phyloP scores from a whole-genome alignment of 805 yeast species.

The Saturnispora diversa region DNA sequence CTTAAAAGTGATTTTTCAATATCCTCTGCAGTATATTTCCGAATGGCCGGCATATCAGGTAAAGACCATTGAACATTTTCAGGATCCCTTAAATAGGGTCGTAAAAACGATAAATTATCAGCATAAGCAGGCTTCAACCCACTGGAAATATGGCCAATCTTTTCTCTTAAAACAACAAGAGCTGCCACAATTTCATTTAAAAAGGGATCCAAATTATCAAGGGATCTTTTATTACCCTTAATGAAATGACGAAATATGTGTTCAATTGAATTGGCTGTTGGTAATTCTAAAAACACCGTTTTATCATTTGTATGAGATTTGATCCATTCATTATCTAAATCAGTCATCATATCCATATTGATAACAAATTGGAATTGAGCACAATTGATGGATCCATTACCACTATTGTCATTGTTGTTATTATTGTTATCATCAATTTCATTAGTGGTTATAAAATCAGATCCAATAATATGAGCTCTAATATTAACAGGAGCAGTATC shows the following conservation, averaged over 20 bases:
- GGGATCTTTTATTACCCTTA: conserved; percentile 16
- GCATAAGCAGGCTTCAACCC: conserved; percentile 69
- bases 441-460: conserved; percentile 16
- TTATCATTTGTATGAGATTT: conserved; percentile 13
- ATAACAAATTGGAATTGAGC: conserved; percentile 27
- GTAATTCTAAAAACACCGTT: conserved; percentile 49
- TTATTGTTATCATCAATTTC: conserved; percentile 1
- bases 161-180: conserved; percentile 70
- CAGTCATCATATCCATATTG: conserved; percentile 28
- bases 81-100: conserved; percentile 44
- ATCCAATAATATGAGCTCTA: conserved; percentile 36
- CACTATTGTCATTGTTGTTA: conserved; percentile 7
- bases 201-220: conserved; percentile 29
- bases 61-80: conserved; percentile 56
- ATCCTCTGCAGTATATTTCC: conserved; percentile 57
- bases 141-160: conserved; percentile 75
- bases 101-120: conserved; percentile 54
- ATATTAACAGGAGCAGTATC: conserved; percentile 16
- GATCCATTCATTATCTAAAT: conserved; percentile 19
- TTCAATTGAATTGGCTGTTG: conserved; percentile 75
- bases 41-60: conserved; percentile 61
- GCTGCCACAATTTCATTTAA: conserved; percentile 72
- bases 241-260: conserved; percentile 45
- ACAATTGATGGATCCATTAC: too few species aligned
- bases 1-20: conserved; percentile 72